These are phyloP conservation scores for Dictyostelium intermedium DNA, from an alignment of 78 protist genomes.

Conservation along the genomic window DNA sequence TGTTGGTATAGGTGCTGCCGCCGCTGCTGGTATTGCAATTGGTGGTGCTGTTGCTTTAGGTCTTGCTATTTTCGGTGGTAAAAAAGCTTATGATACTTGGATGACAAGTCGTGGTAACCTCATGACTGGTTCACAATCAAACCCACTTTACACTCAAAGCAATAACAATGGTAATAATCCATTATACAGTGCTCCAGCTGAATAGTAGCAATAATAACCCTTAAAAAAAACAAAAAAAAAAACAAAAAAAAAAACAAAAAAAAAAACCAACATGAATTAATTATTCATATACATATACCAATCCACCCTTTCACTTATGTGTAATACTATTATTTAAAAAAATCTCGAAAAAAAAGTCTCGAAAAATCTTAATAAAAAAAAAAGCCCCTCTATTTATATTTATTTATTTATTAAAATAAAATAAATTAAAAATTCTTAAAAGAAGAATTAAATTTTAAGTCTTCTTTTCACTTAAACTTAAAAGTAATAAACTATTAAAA, in stretches of 20 bases:
- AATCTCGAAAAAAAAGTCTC: neutral
- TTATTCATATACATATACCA: neutral
- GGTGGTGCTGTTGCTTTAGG: slow-evolving; percentile 65
- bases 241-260: neutral
- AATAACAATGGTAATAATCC: slow-evolving; percentile 31
- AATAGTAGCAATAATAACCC: no score
- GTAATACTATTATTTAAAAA: neutral
- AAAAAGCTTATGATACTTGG: slow-evolving; percentile 58
- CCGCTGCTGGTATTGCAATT: slow-evolving; percentile 22
- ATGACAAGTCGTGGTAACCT: neutral
- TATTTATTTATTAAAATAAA: no score
- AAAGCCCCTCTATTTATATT: no score
- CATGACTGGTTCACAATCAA: neutral
- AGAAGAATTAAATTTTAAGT: no score
- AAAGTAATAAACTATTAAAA: no score
- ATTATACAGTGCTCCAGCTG: neutral
- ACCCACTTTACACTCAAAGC: slow-evolving; percentile 38
- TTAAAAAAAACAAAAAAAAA: no score
- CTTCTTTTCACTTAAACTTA: no score
- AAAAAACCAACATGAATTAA: no score
- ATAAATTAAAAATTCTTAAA: no score
- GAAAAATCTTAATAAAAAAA: neutral
- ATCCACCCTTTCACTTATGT: neutral
- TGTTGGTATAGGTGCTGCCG: slow-evolving; percentile 46
- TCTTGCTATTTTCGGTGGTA: slow-evolving; percentile 54